Percentiles rank a stretch among this genome's conserved stretches.
These are phyloP conservation scores for Salvia rosmarinus DNA, from an alignment of 257 asterid genomes.

Conservation along the genomic window DNA sequence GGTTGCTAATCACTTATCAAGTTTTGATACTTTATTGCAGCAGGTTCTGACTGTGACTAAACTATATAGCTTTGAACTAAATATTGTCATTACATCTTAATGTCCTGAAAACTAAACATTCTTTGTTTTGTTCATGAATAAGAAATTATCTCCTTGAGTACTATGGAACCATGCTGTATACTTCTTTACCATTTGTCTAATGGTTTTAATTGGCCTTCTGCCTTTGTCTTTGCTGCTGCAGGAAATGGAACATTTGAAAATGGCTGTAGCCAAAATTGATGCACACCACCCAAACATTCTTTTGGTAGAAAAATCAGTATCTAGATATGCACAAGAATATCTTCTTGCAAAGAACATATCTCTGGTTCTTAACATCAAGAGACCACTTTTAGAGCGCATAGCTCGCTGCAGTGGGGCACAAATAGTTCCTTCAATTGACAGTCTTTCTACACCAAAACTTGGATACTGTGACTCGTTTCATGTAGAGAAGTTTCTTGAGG, in stretches of 20 bases:
- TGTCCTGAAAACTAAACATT: slow-evolving; percentile 14
- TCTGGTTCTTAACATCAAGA: slow-evolving; percentile 77
- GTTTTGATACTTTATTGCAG: slow-evolving; percentile 79
- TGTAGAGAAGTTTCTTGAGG: slow-evolving; percentile 74
- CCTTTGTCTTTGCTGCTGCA: slow-evolving; percentile 40
- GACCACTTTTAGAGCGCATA: slow-evolving; percentile 80
- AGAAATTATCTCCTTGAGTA: slow-evolving; percentile 23
- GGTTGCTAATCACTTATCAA: slow-evolving; percentile 76
- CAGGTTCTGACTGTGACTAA: slow-evolving; percentile 56
- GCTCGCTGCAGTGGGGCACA: slow-evolving; percentile 88
- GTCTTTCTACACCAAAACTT: slow-evolving; percentile 65
- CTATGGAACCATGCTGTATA: slow-evolving; percentile 1
- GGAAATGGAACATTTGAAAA: slow-evolving; percentile 91
- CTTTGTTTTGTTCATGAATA: slow-evolving; percentile 6
- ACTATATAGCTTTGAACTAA: slow-evolving; percentile 24
- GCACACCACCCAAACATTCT: slow-evolving; percentile 81
- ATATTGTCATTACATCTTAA: slow-evolving; percentile 18
- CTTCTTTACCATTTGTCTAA: slow-evolving; percentile 20
- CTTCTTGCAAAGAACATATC: slow-evolving; percentile 82
- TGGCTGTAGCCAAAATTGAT: slow-evolving; percentile 85
- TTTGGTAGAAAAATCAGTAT: slow-evolving; percentile 81
- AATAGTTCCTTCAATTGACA: slow-evolving; percentile 72
- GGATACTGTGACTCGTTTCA: slow-evolving; percentile 79
- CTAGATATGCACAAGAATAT: slow-evolving; percentile 83
- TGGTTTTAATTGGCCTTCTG: slow-evolving; percentile 26